phyloP scores from a whole-genome alignment of 164 flowering plant genomes.

The Kingdonia uniflora region DNA sequence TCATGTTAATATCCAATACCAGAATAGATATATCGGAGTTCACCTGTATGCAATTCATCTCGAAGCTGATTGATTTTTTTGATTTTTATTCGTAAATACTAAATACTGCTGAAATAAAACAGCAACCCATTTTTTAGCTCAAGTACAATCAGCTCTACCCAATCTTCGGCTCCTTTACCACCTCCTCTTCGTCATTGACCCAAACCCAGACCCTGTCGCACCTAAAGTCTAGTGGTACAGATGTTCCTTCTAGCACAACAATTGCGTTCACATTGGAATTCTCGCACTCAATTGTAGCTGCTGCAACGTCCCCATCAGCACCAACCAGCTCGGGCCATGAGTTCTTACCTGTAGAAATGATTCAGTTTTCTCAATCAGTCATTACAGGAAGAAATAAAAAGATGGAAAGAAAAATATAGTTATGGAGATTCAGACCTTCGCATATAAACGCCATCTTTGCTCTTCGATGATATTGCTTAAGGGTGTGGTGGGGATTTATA shows the following conservation, averaged over 20 bases:
- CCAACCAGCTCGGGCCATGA: conserved; percentile 3
- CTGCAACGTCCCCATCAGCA: not conserved
- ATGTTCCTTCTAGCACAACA: not conserved
- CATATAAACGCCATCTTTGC: not conserved
- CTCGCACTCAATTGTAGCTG: not conserved
- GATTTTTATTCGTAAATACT: too few relatives aligned
- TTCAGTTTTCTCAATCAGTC: too few relatives aligned
- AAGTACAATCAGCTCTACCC: not conserved
- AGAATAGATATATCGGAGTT: too few relatives aligned
- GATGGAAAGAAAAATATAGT: not conserved
- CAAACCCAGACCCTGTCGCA: conserved; percentile 1
- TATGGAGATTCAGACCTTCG: not conserved
- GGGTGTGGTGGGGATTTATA: too few relatives aligned
- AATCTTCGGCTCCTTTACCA: not conserved
- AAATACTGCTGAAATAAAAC: too few relatives aligned
- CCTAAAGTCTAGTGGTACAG: not conserved
- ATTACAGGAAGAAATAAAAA: not conserved
- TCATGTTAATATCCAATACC: too few relatives aligned
- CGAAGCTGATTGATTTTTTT: too few relatives aligned
- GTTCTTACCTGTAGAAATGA: not conserved
- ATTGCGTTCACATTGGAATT: not conserved
- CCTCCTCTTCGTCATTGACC: not conserved
- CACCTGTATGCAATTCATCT: too few relatives aligned
- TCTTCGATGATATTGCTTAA: too few relatives aligned
- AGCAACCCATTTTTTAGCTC: too few relatives aligned